Conservation (phyloP, 257 asterid genomes). For the Linaria vulgaris region DNA sequence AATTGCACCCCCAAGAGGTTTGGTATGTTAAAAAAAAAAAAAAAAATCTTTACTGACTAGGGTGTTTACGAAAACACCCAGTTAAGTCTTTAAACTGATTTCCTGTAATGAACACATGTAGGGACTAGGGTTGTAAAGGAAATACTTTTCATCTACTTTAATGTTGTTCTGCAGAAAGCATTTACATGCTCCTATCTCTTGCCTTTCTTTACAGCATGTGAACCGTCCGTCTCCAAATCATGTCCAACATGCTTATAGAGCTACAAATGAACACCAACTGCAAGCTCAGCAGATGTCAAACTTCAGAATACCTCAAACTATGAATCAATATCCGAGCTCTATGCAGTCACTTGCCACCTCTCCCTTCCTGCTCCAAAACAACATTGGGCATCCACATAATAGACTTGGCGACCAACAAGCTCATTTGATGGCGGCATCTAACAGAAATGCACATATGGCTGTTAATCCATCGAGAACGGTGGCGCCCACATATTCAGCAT, state of each 20-base stretch:
- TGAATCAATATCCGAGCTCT: conserved; percentile 31
- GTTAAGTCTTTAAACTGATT: too few relatives aligned
- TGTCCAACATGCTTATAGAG: conserved; percentile 24
- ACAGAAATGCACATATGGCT: conserved; percentile 27
- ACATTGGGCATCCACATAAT: conserved; percentile 26
- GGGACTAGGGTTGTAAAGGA: too few relatives aligned
- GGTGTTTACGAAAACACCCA: too few relatives aligned
- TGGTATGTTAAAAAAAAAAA: too few relatives aligned
- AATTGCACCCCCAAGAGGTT: too few relatives aligned
- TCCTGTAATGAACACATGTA: too few relatives aligned
- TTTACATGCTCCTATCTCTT: conserved; percentile 16
- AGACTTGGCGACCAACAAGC: conserved; percentile 34
- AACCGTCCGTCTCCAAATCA: conserved; percentile 29
- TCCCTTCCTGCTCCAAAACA: conserved; percentile 21
- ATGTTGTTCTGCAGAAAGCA: conserved; percentile 14
- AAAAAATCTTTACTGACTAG: too few relatives aligned
- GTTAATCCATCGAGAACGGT: conserved; percentile 24
- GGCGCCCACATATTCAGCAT: conserved; percentile 24
- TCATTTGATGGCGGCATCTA: conserved; percentile 20
- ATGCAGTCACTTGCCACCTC: conserved; percentile 26
- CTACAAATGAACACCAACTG: conserved; percentile 20
- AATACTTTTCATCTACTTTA: neutral
- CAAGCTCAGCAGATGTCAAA: conserved; percentile 24
- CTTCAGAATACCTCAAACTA: conserved; percentile 33
- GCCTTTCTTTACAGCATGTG: conserved; percentile 26